A percentile compares a stretch with the other conserved stretches of the same genome.
These are phyloP conservation scores for Ganoderma boninense DNA, from an alignment of 1,284 basidiomycete genomes.

Conservation along the genomic window DNA sequence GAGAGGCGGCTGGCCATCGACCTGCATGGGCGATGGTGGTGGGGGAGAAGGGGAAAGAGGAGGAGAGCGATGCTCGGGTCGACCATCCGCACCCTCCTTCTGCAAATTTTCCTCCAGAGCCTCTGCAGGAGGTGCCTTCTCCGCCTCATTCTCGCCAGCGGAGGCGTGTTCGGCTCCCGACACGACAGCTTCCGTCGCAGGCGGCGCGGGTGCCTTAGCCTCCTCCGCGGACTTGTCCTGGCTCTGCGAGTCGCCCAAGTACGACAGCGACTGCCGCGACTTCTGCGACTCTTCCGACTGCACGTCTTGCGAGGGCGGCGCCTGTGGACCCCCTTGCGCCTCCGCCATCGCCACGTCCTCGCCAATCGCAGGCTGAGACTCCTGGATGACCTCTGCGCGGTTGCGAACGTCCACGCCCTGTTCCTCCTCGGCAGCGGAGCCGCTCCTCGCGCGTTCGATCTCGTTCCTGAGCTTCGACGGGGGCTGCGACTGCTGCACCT, in stretches of 20 bases:
- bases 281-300: constrained; percentile 12
- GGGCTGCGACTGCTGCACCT: constrained; percentile 24
- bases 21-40: constrained; percentile 8
- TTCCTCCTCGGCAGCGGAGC: not conserved
- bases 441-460: constrained; percentile 4
- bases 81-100: not conserved
- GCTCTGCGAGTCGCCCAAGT: constrained; percentile 31
- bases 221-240: constrained; percentile 12
- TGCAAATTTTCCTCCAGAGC: constrained; percentile 1
- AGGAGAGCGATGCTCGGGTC: not conserved
- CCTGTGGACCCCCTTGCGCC: not conserved
- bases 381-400: not conserved
- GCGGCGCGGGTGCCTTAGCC: not conserved
- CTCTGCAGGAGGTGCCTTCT: not conserved
- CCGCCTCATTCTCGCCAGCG: not conserved
- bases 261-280: constrained; percentile 26
- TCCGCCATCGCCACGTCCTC: constrained; percentile 9
- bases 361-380: not conserved
- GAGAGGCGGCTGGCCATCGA: not conserved
- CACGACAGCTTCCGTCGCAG: not conserved
- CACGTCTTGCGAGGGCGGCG: not conserved
- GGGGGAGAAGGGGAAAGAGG: not conserved
- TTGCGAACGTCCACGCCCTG: not conserved
- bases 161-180: not conserved
- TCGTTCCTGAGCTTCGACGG: constrained; percentile 34